A percentile compares a stretch with the other conserved stretches of the same genome.
phyloP scores from a whole-genome alignment of 139 green algal genomes.

The Chlamydomonas eustigma region DNA sequence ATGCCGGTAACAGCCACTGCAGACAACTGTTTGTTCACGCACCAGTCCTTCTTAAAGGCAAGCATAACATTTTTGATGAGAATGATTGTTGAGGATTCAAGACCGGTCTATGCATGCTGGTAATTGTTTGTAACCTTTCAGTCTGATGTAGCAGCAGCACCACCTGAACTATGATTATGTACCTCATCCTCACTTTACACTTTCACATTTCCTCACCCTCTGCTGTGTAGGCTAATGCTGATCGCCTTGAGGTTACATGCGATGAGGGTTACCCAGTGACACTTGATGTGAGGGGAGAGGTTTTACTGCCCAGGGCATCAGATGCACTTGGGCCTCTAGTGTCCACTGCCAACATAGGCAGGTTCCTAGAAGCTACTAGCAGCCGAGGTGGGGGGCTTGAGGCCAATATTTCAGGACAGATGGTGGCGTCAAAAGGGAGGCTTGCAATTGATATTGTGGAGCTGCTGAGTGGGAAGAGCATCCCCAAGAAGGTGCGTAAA shows the following conservation, averaged over 20 bases:
- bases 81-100: no score
- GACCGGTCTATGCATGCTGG: no score
- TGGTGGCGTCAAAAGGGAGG: conserved; percentile 49
- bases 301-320: conserved; percentile 28
- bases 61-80: not conserved
- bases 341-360: conserved; percentile 14
- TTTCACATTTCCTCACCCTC: no score
- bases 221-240: conserved; percentile 37
- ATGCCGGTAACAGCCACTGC: conserved; percentile 57
- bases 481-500: conserved; percentile 16
- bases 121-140: no score
- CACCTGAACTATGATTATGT: no score
- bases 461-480: conserved; percentile 55
- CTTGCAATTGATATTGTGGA: conserved; percentile 69
- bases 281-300: conserved; percentile 33
- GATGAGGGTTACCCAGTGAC: conserved; percentile 24
- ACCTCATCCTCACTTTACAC: no score
- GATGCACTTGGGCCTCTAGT: conserved; percentile 33
- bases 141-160: no score
- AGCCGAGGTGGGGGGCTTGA: conserved; percentile 16
- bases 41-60: conserved; percentile 10
- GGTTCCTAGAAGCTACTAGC: conserved; percentile 52
- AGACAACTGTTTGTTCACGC: conserved; percentile 69
- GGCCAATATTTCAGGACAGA: conserved; percentile 39
- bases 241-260: conserved; percentile 14